phyloP scores from a whole-genome alignment of 495 filamentous ascomycete species.

The Lasiosphaeria hispida region DNA sequence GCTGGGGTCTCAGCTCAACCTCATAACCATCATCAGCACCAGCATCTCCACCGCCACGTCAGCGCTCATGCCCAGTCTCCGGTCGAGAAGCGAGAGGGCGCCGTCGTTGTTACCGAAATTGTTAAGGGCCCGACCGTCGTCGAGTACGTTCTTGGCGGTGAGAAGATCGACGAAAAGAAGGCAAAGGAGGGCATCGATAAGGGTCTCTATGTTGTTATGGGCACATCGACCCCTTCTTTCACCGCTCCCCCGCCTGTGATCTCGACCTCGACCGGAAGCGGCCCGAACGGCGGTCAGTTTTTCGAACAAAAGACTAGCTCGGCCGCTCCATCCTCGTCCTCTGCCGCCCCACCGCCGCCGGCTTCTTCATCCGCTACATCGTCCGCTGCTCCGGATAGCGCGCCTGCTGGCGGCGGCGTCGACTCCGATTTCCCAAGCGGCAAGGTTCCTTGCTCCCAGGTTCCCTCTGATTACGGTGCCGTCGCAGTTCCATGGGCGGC shows the following conservation, averaged over 20 bases:
- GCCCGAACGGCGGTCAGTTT: conserved; percentile 32
- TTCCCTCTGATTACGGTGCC: conserved; percentile 85
- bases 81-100: conserved; percentile 45
- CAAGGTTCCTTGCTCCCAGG: conserved; percentile 63
- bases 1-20: conserved; percentile 44
- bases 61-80: conserved; percentile 33
- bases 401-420: conserved; percentile 51
- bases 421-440: conserved; percentile 75
- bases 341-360: conserved; percentile 28
- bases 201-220: conserved; percentile 52
- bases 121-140: conserved; percentile 53
- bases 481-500: conserved; percentile 64
- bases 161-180: conserved; percentile 49
- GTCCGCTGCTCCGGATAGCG: conserved; percentile 15
- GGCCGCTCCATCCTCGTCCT: conserved; percentile 13
- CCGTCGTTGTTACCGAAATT: conserved; percentile 31
- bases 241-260: conserved; percentile 35
- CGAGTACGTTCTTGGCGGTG: conserved; percentile 59
- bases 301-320: conserved; percentile 30
- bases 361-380: conserved; percentile 21
- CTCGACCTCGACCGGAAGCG: conserved; percentile 23
- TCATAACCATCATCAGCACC: conserved; percentile 46
- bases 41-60: conserved; percentile 35
- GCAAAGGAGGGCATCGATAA: conserved; percentile 63
- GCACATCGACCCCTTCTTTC: conserved; percentile 45